Base-by-base conservation (phyloP, 2,329 filamentous ascomycete genomes). In the Metarhizium guizhouense region DNA sequence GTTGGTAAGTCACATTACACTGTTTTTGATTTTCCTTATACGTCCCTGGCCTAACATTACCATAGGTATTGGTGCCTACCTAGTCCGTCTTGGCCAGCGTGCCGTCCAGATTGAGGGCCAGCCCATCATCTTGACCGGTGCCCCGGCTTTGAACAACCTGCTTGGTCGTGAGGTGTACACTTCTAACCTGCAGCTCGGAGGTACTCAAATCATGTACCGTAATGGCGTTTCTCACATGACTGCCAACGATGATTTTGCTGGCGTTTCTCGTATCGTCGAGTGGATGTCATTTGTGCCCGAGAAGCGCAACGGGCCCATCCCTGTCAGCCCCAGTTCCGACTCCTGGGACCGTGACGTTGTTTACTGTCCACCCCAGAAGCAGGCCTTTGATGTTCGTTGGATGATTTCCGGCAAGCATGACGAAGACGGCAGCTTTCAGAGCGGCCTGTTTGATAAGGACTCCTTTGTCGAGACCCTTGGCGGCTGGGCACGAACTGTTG, bases 151-250 rank as follows among this genome's bases (percentile, higher is more conserved):
- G 72, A 99, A 99, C 84, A 99, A 97, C 78, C 81, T 99, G 66
- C 85, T 99, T 58, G 94, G 94, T 67, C 91, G 95, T 64, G 94
- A 99, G 74, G 93, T 99, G 34, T 99, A 99, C 78, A 96, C 94
- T 29, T 97, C 94, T 58, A 99, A 99, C 82, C 76, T 99, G 68
- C 94, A 99, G 79, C 90, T 99, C 62, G 94, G 94, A 85, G 94
- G 94, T 65, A 99, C 94, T n/a, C 94, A 99, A 76, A 99, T 99
- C 82, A 99, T 99, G 94, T 97, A 99, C 84, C 92, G 90, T 77
- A 99, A 99, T 72, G 94, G 94, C 84, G 94, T 99, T 47, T 97
- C 94, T 25, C 94, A 99, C 79, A 93, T 97, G 89, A 96, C 93
- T 63, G 94, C 94, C 67, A 88, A 87, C 64, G 93, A 99, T 68